A percentile compares a stretch with the other conserved stretches of the same genome.
These are phyloP conservation scores for Podospora pseudoanserina DNA, from an alignment of 495 filamentous ascomycete genomes.

Conservation along the genomic window DNA sequence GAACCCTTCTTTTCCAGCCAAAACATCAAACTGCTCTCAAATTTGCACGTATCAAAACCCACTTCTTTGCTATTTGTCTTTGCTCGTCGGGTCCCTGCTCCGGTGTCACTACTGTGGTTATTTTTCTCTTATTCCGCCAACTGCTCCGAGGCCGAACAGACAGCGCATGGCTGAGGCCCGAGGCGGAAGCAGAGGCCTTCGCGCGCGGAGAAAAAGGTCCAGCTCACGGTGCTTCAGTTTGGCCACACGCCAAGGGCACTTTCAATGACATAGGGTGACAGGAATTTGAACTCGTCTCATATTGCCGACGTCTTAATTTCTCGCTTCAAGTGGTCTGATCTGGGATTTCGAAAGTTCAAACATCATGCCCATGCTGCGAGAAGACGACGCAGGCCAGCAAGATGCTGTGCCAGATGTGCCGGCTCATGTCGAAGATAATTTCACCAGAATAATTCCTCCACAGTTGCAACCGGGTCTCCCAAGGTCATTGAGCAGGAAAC, in stretches of 20 bases:
- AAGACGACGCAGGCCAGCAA: constrained; percentile 35
- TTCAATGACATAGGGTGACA: constrained; percentile 19
- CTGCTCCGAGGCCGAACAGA: not conserved
- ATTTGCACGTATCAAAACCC: not conserved
- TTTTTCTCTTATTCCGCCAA: not conserved
- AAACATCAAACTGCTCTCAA: not conserved
- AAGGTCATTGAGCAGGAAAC: constrained; percentile 29
- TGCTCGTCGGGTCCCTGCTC: not conserved
- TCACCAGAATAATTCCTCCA: constrained; percentile 19
- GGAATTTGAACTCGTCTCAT: constrained; percentile 9
- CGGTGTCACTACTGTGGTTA: not conserved
- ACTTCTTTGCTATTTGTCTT: not conserved
- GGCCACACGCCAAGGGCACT: constrained; percentile 1
- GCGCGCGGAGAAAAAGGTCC: not conserved
- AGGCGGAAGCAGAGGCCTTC: constrained; percentile 6
- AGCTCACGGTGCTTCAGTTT: not conserved
- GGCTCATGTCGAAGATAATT: constrained; percentile 5
- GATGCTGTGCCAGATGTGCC: constrained; percentile 11
- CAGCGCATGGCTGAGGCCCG: not conserved
- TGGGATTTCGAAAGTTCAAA: not conserved
- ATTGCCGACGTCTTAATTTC: not conserved
- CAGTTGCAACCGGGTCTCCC: constrained; percentile 13
- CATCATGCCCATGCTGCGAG: constrained; percentile 59
- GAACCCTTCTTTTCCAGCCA: not conserved
- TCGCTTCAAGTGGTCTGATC: not conserved